These are phyloP conservation scores for Tulasnella sp. DNA, from an alignment of 768 basidiomycete genomes.

Conservation along the genomic window DNA sequence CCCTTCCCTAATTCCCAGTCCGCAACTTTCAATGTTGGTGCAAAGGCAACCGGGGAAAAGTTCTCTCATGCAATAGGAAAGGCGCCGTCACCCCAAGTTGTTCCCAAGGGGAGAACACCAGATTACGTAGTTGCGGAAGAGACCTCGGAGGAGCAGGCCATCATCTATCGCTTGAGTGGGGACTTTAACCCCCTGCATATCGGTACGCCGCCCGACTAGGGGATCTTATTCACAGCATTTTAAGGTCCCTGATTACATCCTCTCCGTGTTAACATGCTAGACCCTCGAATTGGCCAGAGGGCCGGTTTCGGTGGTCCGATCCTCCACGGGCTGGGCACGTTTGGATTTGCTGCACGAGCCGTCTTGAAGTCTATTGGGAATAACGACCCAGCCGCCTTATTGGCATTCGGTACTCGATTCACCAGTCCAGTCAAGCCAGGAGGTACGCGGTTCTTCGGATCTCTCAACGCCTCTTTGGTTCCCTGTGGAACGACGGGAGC, in stretches of 20 bases:
- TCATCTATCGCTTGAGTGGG: constrained; percentile 64
- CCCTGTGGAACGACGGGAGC: neutral
- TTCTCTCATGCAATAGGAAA: constrained; percentile 56
- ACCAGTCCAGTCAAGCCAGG: constrained; percentile 79
- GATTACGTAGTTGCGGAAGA: constrained; percentile 58
- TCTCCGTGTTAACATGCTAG: constrained; percentile 31
- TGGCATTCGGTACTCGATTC: constrained; percentile 65
- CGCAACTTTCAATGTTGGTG: constrained; percentile 63
- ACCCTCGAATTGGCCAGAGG: constrained; percentile 62
- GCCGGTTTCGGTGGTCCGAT: constrained; percentile 80
- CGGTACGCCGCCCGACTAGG: constrained; percentile 34
- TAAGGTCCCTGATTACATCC: neutral
- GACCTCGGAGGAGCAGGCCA: constrained; percentile 52
- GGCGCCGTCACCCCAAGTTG: constrained; percentile 51
- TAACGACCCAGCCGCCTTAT: constrained; percentile 53
- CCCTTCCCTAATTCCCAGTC: constrained; percentile 33
- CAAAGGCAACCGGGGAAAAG: constrained; percentile 50
- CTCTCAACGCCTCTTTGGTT: neutral
- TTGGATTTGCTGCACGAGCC: constrained; percentile 73
- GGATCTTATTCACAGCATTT: neutral
- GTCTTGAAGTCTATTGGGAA: constrained; percentile 56
- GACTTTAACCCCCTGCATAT: constrained; percentile 77
- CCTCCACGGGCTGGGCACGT: constrained; percentile 75
- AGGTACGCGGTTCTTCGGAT: constrained; percentile 29
- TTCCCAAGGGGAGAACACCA: constrained; percentile 53